Percentiles rank a stretch among this genome's conserved stretches.
phyloP scores from a whole-genome alignment of 495 filamentous ascomycete genomes.

The Talaromyces liani region DNA sequence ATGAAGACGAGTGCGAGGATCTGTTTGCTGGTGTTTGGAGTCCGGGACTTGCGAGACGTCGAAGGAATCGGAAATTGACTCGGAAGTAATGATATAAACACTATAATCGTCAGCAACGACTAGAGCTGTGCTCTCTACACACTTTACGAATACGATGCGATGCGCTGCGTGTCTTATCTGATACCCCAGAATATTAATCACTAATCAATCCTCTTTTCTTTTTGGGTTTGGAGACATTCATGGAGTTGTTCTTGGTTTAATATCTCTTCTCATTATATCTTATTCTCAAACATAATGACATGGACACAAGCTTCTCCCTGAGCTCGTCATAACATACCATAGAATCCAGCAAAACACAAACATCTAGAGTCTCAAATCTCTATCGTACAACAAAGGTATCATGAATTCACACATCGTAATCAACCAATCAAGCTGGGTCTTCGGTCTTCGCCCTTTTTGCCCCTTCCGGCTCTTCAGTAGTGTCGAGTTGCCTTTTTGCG shows the following conservation, averaged over 20 bases:
- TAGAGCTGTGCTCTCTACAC: not conserved
- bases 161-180: not conserved
- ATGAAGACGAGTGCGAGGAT: constrained; percentile 94
- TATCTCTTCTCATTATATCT: not conserved
- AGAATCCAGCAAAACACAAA: not conserved
- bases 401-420: not conserved
- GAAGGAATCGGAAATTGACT: constrained; percentile 47
- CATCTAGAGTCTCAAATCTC: not conserved
- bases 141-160: not conserved
- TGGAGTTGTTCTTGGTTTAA: not conserved
- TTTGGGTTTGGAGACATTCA: not conserved
- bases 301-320: not conserved
- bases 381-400: constrained; percentile 4
- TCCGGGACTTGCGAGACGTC: constrained; percentile 55
- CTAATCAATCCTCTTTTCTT: not conserved
- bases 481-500: constrained; percentile 2
- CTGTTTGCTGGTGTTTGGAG: constrained; percentile 86
- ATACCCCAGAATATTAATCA: not conserved
- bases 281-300: not conserved
- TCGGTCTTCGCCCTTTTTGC: constrained; percentile 25
- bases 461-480: constrained; percentile 20
- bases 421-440: not conserved
- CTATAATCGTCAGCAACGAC: not conserved
- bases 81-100: not conserved
- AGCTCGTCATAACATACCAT: not conserved